Percentiles rank a stretch among this genome's conserved stretches.
Evolutionary conservation across 441 rosid genomes (phyloP).

Genomic region (Jatropha podagrica): DNA sequence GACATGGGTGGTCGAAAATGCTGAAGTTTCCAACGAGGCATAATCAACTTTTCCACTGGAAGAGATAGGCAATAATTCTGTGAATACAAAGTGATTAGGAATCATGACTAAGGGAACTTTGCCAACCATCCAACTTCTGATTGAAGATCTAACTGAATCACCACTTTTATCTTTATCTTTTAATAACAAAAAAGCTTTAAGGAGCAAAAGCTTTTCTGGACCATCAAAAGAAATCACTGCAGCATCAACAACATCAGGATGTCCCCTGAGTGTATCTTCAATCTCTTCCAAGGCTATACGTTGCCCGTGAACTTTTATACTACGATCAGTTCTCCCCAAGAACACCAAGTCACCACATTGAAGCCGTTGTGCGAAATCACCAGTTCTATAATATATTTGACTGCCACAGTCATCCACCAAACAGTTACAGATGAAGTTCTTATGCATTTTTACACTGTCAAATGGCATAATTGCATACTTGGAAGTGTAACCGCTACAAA

Average conservation of each 20-base stretch:
- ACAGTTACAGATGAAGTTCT: conserved; percentile 37
- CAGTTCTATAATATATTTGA: conserved; percentile 64
- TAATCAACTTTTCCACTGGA: conserved; percentile 90
- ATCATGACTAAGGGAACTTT: conserved; percentile 73
- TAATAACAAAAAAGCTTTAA: conserved; percentile 57
- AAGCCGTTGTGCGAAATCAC: conserved; percentile 77
- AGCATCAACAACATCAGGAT: conserved; percentile 61
- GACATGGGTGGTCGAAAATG: conserved; percentile 22
- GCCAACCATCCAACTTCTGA: conserved; percentile 57
- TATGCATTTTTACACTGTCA: conserved; percentile 48
- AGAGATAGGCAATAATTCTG: conserved; percentile 63
- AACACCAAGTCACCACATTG: conserved; percentile 73
- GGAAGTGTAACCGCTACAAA: conserved; percentile 57
- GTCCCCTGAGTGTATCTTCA: conserved; percentile 59
- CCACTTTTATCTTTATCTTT: conserved; percentile 41
- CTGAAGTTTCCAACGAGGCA: conserved; percentile 46
- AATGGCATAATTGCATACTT: conserved; percentile 33
- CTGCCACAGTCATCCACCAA: conserved; percentile 45
- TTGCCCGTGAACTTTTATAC: conserved; percentile 74
- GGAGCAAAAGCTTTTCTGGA: conserved; percentile 42
- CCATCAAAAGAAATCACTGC: conserved; percentile 52
- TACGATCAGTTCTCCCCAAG: conserved; percentile 79
- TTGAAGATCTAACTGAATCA: conserved; percentile 37
- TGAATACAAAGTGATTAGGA: conserved; percentile 53
- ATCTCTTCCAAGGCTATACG: conserved; percentile 78